Conservation (phyloP, 1,284 basidiomycete species). For the Apiotrichum domesticum region DNA sequence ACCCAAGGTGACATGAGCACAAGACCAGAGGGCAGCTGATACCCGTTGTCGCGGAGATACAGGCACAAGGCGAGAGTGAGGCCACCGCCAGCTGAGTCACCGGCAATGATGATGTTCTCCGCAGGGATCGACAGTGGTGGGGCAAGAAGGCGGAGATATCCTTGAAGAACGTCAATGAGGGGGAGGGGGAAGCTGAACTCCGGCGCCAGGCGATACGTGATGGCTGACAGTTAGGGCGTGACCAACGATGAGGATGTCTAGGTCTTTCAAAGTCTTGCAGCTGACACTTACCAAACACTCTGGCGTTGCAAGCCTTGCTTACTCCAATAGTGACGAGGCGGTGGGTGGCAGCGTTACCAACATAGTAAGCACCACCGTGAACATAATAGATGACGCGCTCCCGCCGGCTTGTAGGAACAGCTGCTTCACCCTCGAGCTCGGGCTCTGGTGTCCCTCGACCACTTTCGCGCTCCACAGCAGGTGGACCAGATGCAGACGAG, state of each 20-base stretch:
- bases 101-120: constrained; percentile 79
- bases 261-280: too few species aligned
- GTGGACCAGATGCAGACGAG: not conserved
- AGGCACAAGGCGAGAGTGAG: constrained; percentile 77
- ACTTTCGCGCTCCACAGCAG: not conserved
- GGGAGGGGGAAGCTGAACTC: constrained; percentile 92
- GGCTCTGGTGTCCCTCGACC: constrained; percentile 14
- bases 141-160: constrained; percentile 79
- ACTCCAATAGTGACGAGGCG: constrained; percentile 85
- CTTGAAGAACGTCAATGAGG: constrained; percentile 80
- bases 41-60: constrained; percentile 82
- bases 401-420: constrained; percentile 42
- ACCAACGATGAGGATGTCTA: too few species aligned
- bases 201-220: constrained; percentile 93
- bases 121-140: constrained; percentile 80
- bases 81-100: constrained; percentile 91
- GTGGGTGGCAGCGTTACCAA: constrained; percentile 90
- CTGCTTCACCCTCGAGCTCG: constrained; percentile 21
- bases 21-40: constrained; percentile 70
- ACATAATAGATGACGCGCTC: constrained; percentile 87
- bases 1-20: constrained; percentile 93
- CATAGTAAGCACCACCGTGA: constrained; percentile 93
- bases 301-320: constrained; percentile 80
- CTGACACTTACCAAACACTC: constrained; percentile 73
- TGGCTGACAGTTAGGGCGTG: constrained; percentile 52